Evolutionary conservation across 345 rosid species (phyloP), one percentile per base, ranked within the genome.

Genomic region (Eucalyptus tenuipes): DNA sequence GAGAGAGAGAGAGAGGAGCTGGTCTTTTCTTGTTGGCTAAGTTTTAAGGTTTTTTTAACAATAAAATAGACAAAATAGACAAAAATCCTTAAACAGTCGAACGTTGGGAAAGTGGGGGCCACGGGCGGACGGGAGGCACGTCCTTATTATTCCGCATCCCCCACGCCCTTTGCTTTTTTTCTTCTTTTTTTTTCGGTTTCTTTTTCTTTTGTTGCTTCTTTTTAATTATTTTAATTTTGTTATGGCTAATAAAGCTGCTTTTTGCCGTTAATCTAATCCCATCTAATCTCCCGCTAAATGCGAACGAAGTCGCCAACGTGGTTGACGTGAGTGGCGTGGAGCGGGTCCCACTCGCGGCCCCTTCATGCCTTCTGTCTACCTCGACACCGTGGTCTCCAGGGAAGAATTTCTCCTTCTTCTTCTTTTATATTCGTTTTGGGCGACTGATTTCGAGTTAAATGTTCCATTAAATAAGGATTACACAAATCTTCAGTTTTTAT

Each of bases 91-190:
- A 29, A 61, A 10, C 44, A 91, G 90, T 92, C 91, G 94, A 94
- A 90, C 96, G 94, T 92, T 92, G 95, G 31, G 50, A 85, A 10
- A 37, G 94, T 91, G 94, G 94, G 94, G 93, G 45, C 92, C 87
- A 40, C 87, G 7, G 9, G 27, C 1, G 22, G 49, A 86, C 61
- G 13, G 29, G 61, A 6, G 44, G 37, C 81, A 33, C 27, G 33
- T 61, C 71, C 71, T 61, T 13, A 25, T 59, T 25, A 59, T 59
- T 59, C 66, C 14, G n/a, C n/a, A 10, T 25, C 66, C 18, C 40
- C 44, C 44, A 55, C 29, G 61, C 44, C 45, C 10, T 68, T 31
- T 68, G 13, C 31, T 13, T 13, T 37, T 5, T 18, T 71, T 0
- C 17, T 2, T 11, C n/a, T 3, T 4, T 33, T 20, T 20, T 6